phyloP scores from a whole-genome alignment of 2,329 filamentous ascomycete genomes.

The Pyrenophora tritici-repentis region DNA sequence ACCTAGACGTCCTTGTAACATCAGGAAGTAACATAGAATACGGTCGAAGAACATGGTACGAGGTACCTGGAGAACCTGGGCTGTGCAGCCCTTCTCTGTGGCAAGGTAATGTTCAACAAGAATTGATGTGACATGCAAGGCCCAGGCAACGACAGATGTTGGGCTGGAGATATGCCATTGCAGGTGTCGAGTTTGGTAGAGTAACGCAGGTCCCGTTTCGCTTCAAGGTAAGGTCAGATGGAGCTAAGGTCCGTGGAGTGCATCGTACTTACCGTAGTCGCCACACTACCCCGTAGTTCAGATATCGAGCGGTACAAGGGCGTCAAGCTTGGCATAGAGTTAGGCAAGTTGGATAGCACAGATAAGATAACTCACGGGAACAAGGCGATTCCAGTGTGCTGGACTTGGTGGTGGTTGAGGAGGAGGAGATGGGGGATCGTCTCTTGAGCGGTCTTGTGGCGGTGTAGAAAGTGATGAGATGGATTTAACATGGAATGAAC shows the following conservation, averaged over 20 bases:
- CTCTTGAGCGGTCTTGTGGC: slow-evolving; percentile 34
- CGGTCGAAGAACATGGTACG: not conserved
- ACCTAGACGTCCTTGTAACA: no score
- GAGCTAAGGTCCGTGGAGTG: not conserved
- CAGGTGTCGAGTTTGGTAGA: not conserved
- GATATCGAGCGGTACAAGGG: slow-evolving; percentile 25
- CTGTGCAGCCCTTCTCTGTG: no score
- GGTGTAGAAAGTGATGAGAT: slow-evolving; percentile 7
- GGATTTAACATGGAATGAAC: not conserved
- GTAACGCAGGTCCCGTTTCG: not conserved
- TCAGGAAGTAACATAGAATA: not conserved
- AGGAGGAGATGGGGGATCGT: slow-evolving; percentile 48
- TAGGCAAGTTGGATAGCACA: slow-evolving; percentile 13
- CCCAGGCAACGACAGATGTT: not conserved
- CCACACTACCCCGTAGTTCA: slow-evolving; percentile 12
- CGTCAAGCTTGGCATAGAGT: slow-evolving; percentile 25
- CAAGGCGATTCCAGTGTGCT: slow-evolving; percentile 33
- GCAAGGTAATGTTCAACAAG: not conserved
- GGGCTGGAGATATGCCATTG: not conserved
- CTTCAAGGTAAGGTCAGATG: slow-evolving; percentile 7
- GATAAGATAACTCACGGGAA: slow-evolving; percentile 19
- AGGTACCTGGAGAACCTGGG: no score
- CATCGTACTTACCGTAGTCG: not conserved
- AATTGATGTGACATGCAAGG: not conserved
- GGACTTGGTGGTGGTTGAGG: slow-evolving; percentile 50